Percentiles rank a stretch among this genome's conserved stretches.
These are phyloP conservation scores for Ascoidea rubescens DNA, from an alignment of 805 yeast species.

Conservation along the genomic window DNA sequence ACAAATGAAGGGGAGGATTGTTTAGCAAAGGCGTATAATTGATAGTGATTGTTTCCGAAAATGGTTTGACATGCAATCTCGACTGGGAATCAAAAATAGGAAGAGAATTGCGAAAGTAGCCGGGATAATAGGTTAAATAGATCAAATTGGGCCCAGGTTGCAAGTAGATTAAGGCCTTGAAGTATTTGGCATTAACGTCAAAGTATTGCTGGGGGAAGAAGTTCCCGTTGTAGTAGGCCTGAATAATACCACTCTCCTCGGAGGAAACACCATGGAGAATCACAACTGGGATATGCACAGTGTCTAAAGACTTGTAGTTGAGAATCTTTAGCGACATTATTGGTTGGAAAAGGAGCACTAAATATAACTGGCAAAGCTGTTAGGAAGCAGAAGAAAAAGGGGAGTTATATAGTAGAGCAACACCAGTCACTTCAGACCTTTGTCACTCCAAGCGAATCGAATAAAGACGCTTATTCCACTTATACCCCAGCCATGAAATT, in stretches of 20 bases:
- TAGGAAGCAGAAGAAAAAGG: too few relatives aligned
- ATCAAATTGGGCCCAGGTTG: conserved; percentile 56
- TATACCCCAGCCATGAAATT: too few relatives aligned
- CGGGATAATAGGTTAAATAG: conserved; percentile 31
- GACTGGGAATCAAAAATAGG: conserved; percentile 8
- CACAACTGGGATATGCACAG: conserved; percentile 33
- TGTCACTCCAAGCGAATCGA: too few relatives aligned
- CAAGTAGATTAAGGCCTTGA: conserved; percentile 64
- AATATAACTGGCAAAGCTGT: too few relatives aligned
- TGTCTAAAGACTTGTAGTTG: conserved; percentile 20
- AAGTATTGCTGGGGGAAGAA: conserved; percentile 54
- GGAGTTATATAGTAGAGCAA: too few relatives aligned
- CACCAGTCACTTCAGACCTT: too few relatives aligned
- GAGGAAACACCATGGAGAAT: conserved; percentile 34
- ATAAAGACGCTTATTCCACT: too few relatives aligned
- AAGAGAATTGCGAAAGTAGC: conserved; percentile 21
- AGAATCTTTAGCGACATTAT: conserved; percentile 13
- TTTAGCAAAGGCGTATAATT: conserved; percentile 41
- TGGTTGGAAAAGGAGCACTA: neutral
- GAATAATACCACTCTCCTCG: conserved; percentile 21
- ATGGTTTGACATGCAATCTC: conserved; percentile 3
- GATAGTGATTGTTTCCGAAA: conserved; percentile 18
- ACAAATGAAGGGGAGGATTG: conserved; percentile 71
- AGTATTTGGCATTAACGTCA: conserved; percentile 56
- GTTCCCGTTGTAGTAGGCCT: conserved; percentile 26